Percentiles rank a stretch among this genome's conserved stretches.
Conservation (phyloP, 192 early-diverging fungal species). For the Diversispora epigaea region DNA sequence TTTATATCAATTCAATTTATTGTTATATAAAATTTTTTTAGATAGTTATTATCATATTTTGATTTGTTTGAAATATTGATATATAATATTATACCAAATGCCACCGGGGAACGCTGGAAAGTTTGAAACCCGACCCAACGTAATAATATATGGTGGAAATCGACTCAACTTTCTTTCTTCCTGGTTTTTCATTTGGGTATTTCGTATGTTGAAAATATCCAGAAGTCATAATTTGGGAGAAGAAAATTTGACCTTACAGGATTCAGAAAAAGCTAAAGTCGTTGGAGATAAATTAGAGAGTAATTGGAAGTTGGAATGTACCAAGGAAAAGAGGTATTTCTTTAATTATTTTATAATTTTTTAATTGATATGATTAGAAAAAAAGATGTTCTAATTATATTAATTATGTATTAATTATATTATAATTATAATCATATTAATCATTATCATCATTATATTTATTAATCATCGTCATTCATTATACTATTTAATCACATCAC, state of each 20-base stretch:
- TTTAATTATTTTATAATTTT: not conserved
- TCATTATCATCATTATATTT: too few relatives aligned
- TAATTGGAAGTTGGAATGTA: conserved; percentile 48
- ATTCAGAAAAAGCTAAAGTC: conserved; percentile 54
- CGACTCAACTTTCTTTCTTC: conserved; percentile 51
- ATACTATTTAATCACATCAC: too few relatives aligned
- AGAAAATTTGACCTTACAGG: conserved; percentile 52
- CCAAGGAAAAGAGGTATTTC: conserved; percentile 44
- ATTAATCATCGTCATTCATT: too few relatives aligned
- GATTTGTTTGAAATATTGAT: too few relatives aligned
- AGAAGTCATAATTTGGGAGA: conserved; percentile 43
- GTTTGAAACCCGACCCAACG: conserved; percentile 20
- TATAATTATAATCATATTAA: too few relatives aligned
- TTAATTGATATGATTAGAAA: not conserved
- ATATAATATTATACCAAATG: not conserved
- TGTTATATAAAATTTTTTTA: too few relatives aligned
- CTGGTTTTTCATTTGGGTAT: conserved; percentile 66
- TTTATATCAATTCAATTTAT: too few relatives aligned
- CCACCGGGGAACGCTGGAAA: not conserved
- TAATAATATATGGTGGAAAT: conserved; percentile 37
- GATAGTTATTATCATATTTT: too few relatives aligned
- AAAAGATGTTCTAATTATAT: too few relatives aligned
- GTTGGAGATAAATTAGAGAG: conserved; percentile 53
- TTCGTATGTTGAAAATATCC: conserved; percentile 48
- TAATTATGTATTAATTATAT: too few relatives aligned